Conservation (phyloP, 2,329 filamentous ascomycete species). For the Neonectria ditissima region DNA sequence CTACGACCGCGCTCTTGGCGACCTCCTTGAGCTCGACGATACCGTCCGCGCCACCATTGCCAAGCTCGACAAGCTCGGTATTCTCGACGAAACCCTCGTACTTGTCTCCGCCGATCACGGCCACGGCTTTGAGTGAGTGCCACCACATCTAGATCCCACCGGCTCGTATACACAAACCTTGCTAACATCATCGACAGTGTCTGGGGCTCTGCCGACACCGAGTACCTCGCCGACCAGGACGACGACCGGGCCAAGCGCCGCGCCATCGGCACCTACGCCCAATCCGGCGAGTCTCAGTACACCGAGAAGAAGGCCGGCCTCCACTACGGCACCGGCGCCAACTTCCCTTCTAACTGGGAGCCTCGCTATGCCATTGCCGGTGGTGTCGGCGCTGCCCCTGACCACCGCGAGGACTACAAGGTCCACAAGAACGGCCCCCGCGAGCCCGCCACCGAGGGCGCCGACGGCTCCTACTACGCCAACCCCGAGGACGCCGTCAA, state of each 20-base stretch:
- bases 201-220: constrained; percentile 83
- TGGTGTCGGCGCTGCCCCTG: constrained; percentile 78
- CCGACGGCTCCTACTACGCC: constrained; percentile 72
- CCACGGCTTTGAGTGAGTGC: constrained; percentile 79
- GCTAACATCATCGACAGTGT: constrained; percentile 58
- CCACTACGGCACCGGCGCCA: constrained; percentile 77
- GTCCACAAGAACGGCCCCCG: constrained; percentile 76
- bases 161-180: background rate
- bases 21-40: constrained; percentile 88
- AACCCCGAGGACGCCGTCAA: constrained; percentile 74
- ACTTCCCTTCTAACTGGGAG: constrained; percentile 88
- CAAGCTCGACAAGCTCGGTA: constrained; percentile 73
- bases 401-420: constrained; percentile 80
- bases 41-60: constrained; percentile 80
- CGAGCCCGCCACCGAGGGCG: constrained; percentile 66
- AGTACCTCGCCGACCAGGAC: constrained; percentile 75
- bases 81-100: constrained; percentile 81
- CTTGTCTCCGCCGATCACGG: constrained; percentile 90
- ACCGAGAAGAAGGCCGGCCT: constrained; percentile 67
- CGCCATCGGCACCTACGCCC: constrained; percentile 79
- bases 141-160: too few relatives aligned
- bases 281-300: constrained; percentile 83
- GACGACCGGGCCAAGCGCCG: constrained; percentile 79
- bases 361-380: constrained; percentile 84
- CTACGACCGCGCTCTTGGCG: constrained; percentile 86